Conservation (phyloP, 768 basidiomycete species). For the Termitomyces sp. region DNA sequence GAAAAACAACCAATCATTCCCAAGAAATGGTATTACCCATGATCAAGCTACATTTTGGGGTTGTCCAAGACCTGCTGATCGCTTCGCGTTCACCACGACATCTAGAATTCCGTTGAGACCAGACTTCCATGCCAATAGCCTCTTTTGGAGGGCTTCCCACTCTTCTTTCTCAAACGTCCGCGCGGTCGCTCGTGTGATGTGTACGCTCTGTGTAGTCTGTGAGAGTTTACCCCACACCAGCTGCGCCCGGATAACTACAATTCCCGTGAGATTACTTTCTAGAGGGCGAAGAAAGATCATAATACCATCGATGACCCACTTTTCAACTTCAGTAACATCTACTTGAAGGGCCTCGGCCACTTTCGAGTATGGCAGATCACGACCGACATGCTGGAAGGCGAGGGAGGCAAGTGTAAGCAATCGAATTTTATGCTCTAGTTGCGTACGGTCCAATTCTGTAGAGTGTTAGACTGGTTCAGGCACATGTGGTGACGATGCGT, state of each 20-base stretch:
- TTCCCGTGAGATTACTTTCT: slow-evolving; percentile 1
- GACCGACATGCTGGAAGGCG: slow-evolving; percentile 73
- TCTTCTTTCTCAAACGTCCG: slow-evolving; percentile 75
- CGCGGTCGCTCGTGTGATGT: slow-evolving; percentile 69
- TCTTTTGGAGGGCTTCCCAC: slow-evolving; percentile 76
- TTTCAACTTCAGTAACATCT: slow-evolving; percentile 65
- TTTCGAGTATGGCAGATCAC: slow-evolving; percentile 65
- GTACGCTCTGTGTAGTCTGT: slow-evolving; percentile 71
- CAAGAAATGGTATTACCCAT: slow-evolving; percentile 1
- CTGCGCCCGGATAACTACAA: slow-evolving; percentile 73
- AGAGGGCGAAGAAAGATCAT: neutral
- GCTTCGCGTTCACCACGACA: slow-evolving; percentile 58
- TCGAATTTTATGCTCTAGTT: slow-evolving; percentile 77
- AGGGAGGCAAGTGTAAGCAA: slow-evolving; percentile 74
- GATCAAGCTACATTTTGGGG: slow-evolving; percentile 14
- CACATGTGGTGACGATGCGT: slow-evolving; percentile 19
- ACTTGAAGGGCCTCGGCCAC: slow-evolving; percentile 70
- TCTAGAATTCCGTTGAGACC: slow-evolving; percentile 69
- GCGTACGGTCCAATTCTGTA: slow-evolving; percentile 52
- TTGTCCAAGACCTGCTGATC: slow-evolving; percentile 34
- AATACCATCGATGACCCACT: slow-evolving; percentile 84
- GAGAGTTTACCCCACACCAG: slow-evolving; percentile 82
- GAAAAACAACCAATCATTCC: neutral
- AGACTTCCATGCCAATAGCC: slow-evolving; percentile 74
- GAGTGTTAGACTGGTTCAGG: slow-evolving; percentile 1